A percentile compares a stretch with the other conserved stretches of the same genome.
Conservation (phyloP, 75 land plant genomes). For the Cunninghamia lanceolata region DNA sequence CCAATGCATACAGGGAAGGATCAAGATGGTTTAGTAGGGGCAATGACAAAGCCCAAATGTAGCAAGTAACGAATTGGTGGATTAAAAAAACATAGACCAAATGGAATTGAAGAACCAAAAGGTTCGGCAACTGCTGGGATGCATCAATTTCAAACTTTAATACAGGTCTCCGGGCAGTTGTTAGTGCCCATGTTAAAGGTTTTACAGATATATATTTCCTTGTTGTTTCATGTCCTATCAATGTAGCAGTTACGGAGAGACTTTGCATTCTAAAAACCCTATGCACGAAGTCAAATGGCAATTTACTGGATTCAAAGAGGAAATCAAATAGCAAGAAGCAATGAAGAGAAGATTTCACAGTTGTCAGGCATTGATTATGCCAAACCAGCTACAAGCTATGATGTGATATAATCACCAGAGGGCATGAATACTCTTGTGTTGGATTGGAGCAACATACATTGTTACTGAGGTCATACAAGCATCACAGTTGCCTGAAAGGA, state of each 20-base stretch:
- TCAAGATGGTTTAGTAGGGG: too few species aligned
- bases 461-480: background rate
- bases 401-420: background rate
- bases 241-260: slow-evolving; percentile 76
- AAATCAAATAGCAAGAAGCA: too few species aligned
- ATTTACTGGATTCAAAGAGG: too few species aligned
- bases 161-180: slow-evolving; percentile 54
- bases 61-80: slow-evolving; percentile 50
- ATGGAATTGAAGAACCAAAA: slow-evolving; percentile 45
- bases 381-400: slow-evolving; percentile 2
- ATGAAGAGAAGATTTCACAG: background rate
- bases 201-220: slow-evolving; percentile 75
- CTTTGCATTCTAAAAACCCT: slow-evolving; percentile 67
- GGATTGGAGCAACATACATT: background rate
- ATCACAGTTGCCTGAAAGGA: background rate
- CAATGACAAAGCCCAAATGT: slow-evolving; percentile 57
- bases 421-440: background rate
- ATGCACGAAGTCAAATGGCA: slow-evolving; percentile 52
- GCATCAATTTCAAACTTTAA: slow-evolving; percentile 32
- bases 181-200: slow-evolving; percentile 54
- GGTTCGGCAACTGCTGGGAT: slow-evolving; percentile 40
- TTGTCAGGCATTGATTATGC: background rate
- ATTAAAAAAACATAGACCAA: slow-evolving; percentile 29
- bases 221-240: slow-evolving; percentile 47
- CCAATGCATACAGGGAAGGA: too few species aligned